Base-by-base conservation (phyloP, 345 rosid genomes). In the Conringia planisiliqua region DNA sequence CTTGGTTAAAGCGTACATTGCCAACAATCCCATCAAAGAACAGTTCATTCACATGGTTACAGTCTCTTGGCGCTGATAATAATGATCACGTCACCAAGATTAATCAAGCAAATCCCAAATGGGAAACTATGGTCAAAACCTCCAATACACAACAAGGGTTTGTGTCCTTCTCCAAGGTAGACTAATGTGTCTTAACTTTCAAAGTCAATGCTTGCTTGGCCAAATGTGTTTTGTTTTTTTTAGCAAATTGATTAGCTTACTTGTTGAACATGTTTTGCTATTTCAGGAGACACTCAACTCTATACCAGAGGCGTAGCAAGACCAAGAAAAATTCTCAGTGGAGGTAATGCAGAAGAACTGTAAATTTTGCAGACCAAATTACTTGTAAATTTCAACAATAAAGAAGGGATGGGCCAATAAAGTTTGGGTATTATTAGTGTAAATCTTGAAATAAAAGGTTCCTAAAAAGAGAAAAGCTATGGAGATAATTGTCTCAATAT, bases 81-180 rank as follows among this genome's bases (percentile, higher is more conserved):
- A 22, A 64, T 39, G 39, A 44, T 69, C 70, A 52, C 58, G 12
- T 66, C 62, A 67, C 70, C 13, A 78, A 78, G 82, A 20, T 51
- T 26, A 26, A 26, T 71, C 73, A 78, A 6, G 32, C 30, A 14
- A 84, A 82, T 64, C 80, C 80, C 18, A 91, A 86, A 80, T 91
- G 97, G 98, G 97, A 90, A 86, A 86, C 82, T 20, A 84, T 88
- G 62, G 93, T 94, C 24, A 87, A 82, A 81, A 79, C 87, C 24
- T 78, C 97, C 47, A 83, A 82, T 35, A 72, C 75, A 20, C 82
- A 83, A 4, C 86, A 80, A 2, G 89, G 91, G 1, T 90, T 82
- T 77, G 68, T 82, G 66, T 74, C 82, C 30, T 84, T 83, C 63
- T 79, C 94, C 29, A 89, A 87, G 97, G 93, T 93, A 81, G 81